Percentiles rank a stretch among this genome's conserved stretches.
Evolutionary conservation across 2,329 filamentous ascomycete species (phyloP).

Genomic region (Dothideomycetes sp.): DNA sequence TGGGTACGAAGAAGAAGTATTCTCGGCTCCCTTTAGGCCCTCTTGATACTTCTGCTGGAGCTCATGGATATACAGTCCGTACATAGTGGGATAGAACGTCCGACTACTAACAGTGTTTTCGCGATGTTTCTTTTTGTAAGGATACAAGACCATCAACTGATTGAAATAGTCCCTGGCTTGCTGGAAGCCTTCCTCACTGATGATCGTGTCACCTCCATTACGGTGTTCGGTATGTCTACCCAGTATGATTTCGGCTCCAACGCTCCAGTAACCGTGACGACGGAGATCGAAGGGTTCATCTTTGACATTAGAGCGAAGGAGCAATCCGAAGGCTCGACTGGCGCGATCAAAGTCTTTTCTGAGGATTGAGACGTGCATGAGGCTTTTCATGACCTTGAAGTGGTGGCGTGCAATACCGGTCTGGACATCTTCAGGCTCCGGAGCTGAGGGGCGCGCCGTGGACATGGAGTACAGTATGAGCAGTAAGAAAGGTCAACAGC

Average conservation of each 20-base stretch:
- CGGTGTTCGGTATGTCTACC: constrained; percentile 27
- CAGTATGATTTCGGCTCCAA: constrained; percentile 77
- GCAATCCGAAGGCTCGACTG: constrained; percentile 61
- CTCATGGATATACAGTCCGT: constrained; percentile 71
- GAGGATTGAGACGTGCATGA: constrained; percentile 63
- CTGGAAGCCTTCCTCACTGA: constrained; percentile 38
- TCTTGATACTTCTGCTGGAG: constrained; percentile 49
- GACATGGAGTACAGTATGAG: too few species aligned
- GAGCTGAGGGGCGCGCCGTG: too few species aligned
- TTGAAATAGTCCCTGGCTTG: constrained; percentile 62
- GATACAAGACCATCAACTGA: constrained; percentile 63
- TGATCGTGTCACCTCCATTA: constrained; percentile 10
- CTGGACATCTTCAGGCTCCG: constrained; percentile 8
- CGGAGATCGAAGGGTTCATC: constrained; percentile 57
- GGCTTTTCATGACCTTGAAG: constrained; percentile 54
- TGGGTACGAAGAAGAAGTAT: neutral
- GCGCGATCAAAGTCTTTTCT: constrained; percentile 62
- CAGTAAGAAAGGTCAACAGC: too few species aligned
- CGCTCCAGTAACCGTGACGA: constrained; percentile 61
- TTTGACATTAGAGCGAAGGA: constrained; percentile 51
- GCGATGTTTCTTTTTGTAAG: constrained; percentile 52
- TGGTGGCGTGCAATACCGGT: constrained; percentile 40
- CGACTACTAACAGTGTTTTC: constrained; percentile 52
- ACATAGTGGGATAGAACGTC: constrained; percentile 73
- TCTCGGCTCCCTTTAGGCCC: constrained; percentile 26